Evolutionary conservation across 108 stramenopile genomes (phyloP).

Genomic region (Cyclotella baltica): DNA sequence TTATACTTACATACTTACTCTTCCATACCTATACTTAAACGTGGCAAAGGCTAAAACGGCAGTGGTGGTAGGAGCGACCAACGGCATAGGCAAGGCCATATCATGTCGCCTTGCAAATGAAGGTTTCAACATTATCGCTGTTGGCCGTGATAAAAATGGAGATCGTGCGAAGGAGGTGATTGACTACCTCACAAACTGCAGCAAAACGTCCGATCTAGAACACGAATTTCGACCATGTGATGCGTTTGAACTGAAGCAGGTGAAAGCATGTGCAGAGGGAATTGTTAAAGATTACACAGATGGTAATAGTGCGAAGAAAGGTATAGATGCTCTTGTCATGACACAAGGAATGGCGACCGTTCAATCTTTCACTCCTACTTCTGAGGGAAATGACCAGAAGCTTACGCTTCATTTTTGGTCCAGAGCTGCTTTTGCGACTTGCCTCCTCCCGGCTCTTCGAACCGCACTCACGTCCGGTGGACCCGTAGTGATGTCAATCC

Average conservation of each 20-base stretch:
- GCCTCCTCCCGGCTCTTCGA: slow-evolving; percentile 47
- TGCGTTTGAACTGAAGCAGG: slow-evolving; percentile 54
- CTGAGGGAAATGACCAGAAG: slow-evolving; percentile 70
- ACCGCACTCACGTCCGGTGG: slow-evolving; percentile 32
- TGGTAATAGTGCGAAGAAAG: neutral
- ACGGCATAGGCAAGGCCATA: slow-evolving; percentile 63
- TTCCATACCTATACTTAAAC: too few relatives aligned
- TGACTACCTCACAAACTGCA: slow-evolving; percentile 30
- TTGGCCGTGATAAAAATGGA: slow-evolving; percentile 47
- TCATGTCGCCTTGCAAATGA: slow-evolving; percentile 51
- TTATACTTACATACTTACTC: too few relatives aligned
- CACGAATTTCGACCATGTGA: slow-evolving; percentile 56
- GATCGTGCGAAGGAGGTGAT: slow-evolving; percentile 22
- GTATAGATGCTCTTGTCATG: slow-evolving; percentile 65
- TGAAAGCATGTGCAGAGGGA: slow-evolving; percentile 42
- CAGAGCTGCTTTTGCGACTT: slow-evolving; percentile 41
- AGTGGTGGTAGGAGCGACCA: slow-evolving; percentile 62
- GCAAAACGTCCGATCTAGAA: neutral
- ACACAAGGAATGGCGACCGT: slow-evolving; percentile 78
- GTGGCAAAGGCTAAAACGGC: slow-evolving; percentile 33
- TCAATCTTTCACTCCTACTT: slow-evolving; percentile 61
- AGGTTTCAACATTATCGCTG: slow-evolving; percentile 49
- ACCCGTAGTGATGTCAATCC: slow-evolving; percentile 48
- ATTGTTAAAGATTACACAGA: slow-evolving; percentile 29
- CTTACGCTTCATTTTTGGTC: slow-evolving; percentile 56